Percentiles rank a stretch among this genome's conserved stretches.
phyloP scores from a whole-genome alignment of 352 stramenopile species.

The Globisporangium carolinianum region DNA sequence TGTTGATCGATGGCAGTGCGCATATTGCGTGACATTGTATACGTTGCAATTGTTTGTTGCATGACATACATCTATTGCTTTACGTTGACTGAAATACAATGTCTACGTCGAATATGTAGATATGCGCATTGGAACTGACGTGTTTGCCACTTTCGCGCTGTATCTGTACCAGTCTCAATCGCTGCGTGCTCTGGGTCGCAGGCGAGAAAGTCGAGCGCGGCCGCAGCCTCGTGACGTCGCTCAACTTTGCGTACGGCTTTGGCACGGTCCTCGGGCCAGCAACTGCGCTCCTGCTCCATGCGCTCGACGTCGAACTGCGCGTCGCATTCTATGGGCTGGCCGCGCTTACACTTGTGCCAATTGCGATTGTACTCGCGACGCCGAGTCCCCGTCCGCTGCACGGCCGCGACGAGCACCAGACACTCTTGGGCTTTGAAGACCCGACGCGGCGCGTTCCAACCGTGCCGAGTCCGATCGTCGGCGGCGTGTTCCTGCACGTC shows the following conservation, averaged over 20 bases:
- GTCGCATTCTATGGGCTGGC: constrained; percentile 58
- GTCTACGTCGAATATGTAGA: not conserved
- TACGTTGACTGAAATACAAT: not conserved
- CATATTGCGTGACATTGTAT: not conserved
- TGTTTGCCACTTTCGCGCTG: not conserved
- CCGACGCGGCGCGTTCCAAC: constrained; percentile 68
- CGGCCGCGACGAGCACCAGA: constrained; percentile 52
- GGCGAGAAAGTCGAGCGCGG: constrained; percentile 61
- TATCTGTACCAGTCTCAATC: constrained; percentile 35
- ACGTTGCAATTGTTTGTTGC: not conserved
- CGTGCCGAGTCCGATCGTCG: constrained; percentile 70
- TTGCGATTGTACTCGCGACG: constrained; percentile 28
- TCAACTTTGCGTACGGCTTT: constrained; percentile 67
- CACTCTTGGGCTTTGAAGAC: constrained; percentile 62
- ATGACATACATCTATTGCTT: constrained; percentile 1
- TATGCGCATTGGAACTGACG: not conserved
- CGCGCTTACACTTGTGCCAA: constrained; percentile 33
- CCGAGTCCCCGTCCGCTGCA: constrained; percentile 36
- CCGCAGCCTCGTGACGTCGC: constrained; percentile 62
- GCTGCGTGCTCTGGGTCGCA: constrained; percentile 61
- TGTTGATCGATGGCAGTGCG: too few species aligned
- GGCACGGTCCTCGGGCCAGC: constrained; percentile 48
- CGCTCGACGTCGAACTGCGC: constrained; percentile 38
- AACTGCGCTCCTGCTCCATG: constrained; percentile 39
- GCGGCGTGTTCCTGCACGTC: constrained; percentile 76